A percentile compares a stretch with the other conserved stretches of the same genome.
phyloP scores from a whole-genome alignment of 495 filamentous ascomycete genomes.

The Chaetomidium leptoderma region DNA sequence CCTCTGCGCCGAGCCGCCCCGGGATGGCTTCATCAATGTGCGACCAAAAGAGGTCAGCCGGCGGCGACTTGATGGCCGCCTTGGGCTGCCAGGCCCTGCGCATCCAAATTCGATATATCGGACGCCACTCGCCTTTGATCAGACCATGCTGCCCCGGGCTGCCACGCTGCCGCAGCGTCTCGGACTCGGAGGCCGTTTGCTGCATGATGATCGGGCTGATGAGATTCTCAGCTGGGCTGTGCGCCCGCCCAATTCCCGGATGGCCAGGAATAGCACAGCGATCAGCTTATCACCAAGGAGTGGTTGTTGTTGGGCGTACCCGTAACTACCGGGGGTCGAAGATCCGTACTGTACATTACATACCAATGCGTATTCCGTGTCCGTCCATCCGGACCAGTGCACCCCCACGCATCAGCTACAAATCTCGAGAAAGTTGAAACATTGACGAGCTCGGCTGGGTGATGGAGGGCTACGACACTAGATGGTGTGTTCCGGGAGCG shows the following conservation, averaged over 20 bases:
- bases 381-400: no score
- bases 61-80: neutral
- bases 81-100: neutral
- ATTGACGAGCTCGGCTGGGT: neutral
- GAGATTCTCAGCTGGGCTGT: neutral
- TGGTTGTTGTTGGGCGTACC: neutral
- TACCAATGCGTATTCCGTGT: neutral
- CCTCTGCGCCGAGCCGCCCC: neutral
- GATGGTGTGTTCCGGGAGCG: neutral
- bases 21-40: neutral
- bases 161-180: neutral
- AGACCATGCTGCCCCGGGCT: slow-evolving; percentile 8
- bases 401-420: slow-evolving; percentile 1
- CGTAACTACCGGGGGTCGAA: no score
- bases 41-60: neutral
- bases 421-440: slow-evolving; percentile 5
- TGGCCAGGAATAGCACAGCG: slow-evolving; percentile 5
- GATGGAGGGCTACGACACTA: neutral
- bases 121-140: slow-evolving; percentile 1
- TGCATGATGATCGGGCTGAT: no score
- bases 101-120: slow-evolving; percentile 4
- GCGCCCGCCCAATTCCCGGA: neutral
- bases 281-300: neutral
- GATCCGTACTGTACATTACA: neutral
- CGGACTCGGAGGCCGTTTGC: neutral